phyloP scores from a whole-genome alignment of 2,329 filamentous ascomycete species.

The Sordariomycetes sp. region DNA sequence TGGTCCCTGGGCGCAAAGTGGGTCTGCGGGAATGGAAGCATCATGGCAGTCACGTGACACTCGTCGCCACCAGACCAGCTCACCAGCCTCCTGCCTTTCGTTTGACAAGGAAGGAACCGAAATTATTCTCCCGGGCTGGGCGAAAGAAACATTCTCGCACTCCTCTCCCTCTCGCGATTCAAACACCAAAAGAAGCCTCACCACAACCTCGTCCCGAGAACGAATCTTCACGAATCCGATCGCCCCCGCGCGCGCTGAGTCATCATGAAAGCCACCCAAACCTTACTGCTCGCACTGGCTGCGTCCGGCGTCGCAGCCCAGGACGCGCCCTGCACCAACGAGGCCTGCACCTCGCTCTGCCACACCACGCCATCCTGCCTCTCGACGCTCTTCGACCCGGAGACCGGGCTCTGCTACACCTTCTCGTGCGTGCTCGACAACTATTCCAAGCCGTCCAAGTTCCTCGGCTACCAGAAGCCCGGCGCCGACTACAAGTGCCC shows the following conservation, averaged over 20 bases:
- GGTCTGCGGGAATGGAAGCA: neutral
- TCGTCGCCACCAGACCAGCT: neutral
- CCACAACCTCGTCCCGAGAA: neutral
- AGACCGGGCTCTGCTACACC: conserved; percentile 1
- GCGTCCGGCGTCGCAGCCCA: neutral
- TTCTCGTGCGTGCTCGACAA: conserved; percentile 5
- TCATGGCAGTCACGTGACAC: neutral
- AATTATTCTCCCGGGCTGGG: neutral
- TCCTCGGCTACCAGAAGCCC: conserved; percentile 5
- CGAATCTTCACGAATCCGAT: neutral
- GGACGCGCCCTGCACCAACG: conserved; percentile 5
- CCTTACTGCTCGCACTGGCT: neutral
- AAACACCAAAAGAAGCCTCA: neutral
- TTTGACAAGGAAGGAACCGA: neutral
- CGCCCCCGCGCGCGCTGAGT: neutral
- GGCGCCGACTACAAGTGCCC: neutral
- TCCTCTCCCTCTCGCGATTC: neutral
- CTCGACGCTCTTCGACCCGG: conserved; percentile 5
- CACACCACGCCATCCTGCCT: neutral
- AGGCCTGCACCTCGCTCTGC: conserved; percentile 4
- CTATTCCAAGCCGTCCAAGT: conserved; percentile 1
- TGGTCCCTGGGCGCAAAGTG: neutral
- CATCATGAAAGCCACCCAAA: neutral
- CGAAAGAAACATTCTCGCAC: neutral
- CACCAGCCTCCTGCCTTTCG: neutral